Evolutionary conservation across 1,139 yeast genomes (phyloP).

Genomic region (Pneumocystis jirovecii): DNA sequence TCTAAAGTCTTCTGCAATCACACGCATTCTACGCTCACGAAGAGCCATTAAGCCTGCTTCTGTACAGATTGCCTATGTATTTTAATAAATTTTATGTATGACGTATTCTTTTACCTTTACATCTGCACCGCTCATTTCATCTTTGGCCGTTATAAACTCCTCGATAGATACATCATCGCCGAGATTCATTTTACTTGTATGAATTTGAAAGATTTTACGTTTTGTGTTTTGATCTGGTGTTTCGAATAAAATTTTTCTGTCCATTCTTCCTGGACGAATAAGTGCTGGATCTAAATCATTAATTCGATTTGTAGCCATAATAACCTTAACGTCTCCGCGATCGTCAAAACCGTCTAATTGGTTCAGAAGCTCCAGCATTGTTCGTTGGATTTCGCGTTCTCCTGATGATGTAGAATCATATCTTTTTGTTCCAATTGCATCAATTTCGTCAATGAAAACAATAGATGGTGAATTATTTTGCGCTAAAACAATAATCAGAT

Average conservation of each 20-base stretch:
- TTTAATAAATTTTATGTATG: background rate
- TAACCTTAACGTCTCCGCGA: slow-evolving; percentile 94
- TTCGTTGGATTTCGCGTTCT: slow-evolving; percentile 94
- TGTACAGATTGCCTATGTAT: slow-evolving; percentile 88
- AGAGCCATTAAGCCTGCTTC: slow-evolving; percentile 94
- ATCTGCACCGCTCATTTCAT: slow-evolving; percentile 94
- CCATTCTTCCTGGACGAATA: slow-evolving; percentile 97
- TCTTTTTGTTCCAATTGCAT: slow-evolving; percentile 96
- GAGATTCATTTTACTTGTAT: slow-evolving; percentile 87
- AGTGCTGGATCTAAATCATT: slow-evolving; percentile 94
- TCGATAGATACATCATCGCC: slow-evolving; percentile 80
- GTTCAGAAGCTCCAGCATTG: slow-evolving; percentile 91
- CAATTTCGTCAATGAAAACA: slow-evolving; percentile 96
- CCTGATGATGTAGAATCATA: slow-evolving; percentile 95
- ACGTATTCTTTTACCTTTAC: background rate
- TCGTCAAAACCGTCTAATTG: slow-evolving; percentile 98
- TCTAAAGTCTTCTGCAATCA: slow-evolving; percentile 85
- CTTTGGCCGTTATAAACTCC: slow-evolving; percentile 79
- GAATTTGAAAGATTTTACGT: slow-evolving; percentile 83
- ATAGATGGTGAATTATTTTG: slow-evolving; percentile 96
- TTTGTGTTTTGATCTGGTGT: slow-evolving; percentile 88
- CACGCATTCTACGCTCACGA: slow-evolving; percentile 97
- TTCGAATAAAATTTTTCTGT: slow-evolving; percentile 89
- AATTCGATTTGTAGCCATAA: slow-evolving; percentile 96
- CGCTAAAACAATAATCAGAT: slow-evolving; percentile 36